Evolutionary conservation across 2,329 filamentous ascomycete species (phyloP).

Genomic region (Rutstroemia sp.): DNA sequence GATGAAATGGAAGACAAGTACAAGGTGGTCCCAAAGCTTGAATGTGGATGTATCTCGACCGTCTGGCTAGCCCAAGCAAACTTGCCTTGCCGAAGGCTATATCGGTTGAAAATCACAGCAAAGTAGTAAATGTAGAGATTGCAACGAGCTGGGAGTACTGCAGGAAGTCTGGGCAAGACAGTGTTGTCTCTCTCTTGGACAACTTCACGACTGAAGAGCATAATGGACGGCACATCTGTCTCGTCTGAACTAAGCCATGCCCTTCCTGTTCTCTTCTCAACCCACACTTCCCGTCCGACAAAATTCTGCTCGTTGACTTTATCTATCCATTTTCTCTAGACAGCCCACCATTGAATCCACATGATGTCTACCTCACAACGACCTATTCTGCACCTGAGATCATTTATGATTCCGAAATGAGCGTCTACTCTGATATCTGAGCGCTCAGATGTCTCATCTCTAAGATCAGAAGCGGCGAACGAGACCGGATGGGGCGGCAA

Average conservation of each 20-base stretch:
- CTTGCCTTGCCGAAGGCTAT: background rate
- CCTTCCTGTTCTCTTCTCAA: conserved; percentile 8
- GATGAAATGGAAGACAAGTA: conserved; percentile 29
- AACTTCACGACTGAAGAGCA: conserved; percentile 29
- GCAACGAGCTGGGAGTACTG: background rate
- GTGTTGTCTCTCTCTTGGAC: conserved; percentile 6
- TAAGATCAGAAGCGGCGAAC: conserved; percentile 8
- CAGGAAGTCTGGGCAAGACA: background rate
- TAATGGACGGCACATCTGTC: conserved; percentile 38
- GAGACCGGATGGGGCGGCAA: too few relatives aligned
- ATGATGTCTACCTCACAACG: conserved; percentile 8
- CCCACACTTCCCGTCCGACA: conserved; percentile 10
- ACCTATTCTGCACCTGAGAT: conserved; percentile 15
- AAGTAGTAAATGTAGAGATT: background rate
- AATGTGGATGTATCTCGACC: conserved; percentile 33
- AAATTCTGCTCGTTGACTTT: conserved; percentile 16
- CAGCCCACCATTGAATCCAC: conserved; percentile 1
- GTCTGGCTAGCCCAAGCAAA: conserved; percentile 32
- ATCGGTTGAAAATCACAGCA: conserved; percentile 8
- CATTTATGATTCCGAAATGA: conserved; percentile 8
- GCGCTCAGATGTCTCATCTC: conserved; percentile 14
- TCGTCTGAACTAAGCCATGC: conserved; percentile 24
- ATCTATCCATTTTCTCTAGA: conserved; percentile 9
- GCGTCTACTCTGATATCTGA: conserved; percentile 14
- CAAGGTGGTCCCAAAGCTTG: conserved; percentile 33